Evolutionary conservation across 208 protist species (phyloP).

Genomic region (Lotmaria passim): DNA sequence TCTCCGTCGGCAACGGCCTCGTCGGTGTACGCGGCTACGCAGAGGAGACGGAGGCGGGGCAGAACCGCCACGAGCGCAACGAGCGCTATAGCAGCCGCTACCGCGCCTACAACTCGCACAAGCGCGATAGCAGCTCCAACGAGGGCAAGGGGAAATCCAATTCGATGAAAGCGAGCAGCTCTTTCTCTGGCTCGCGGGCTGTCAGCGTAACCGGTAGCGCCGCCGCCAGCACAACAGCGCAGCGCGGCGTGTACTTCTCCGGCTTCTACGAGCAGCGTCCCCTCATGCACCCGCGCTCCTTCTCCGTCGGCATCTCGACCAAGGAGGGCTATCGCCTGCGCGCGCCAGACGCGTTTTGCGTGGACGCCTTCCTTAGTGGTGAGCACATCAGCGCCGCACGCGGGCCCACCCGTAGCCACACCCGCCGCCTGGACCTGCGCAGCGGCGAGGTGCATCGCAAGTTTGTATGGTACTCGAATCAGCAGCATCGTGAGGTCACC

Average conservation of each 20-base stretch:
- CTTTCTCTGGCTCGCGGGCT: conserved; percentile 8
- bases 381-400: conserved; percentile 76
- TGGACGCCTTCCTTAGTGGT: conserved; percentile 84
- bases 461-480: conserved; percentile 77
- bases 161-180: not conserved
- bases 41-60: conserved; percentile 55
- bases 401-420: conserved; percentile 61
- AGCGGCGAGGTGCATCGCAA: conserved; percentile 77
- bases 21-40: conserved; percentile 81
- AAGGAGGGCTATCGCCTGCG: conserved; percentile 74
- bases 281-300: conserved; percentile 36
- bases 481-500: conserved; percentile 66
- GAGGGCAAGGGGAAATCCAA: conserved; percentile 6
- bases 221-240: not conserved
- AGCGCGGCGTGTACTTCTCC: conserved; percentile 60
- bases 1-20: conserved; percentile 83
- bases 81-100: conserved; percentile 19
- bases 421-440: conserved; percentile 68
- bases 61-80: conserved; percentile 25
- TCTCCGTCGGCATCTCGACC: conserved; percentile 39
- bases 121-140: not conserved
- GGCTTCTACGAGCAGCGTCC: conserved; percentile 80
- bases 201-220: conserved; percentile 3
- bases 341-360: conserved; percentile 83
- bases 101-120: conserved; percentile 13